Percentiles rank a stretch among this genome's conserved stretches.
These are phyloP conservation scores for Aphanomyces cochlioides DNA, from an alignment of 352 stramenopile species.

Conservation along the genomic window DNA sequence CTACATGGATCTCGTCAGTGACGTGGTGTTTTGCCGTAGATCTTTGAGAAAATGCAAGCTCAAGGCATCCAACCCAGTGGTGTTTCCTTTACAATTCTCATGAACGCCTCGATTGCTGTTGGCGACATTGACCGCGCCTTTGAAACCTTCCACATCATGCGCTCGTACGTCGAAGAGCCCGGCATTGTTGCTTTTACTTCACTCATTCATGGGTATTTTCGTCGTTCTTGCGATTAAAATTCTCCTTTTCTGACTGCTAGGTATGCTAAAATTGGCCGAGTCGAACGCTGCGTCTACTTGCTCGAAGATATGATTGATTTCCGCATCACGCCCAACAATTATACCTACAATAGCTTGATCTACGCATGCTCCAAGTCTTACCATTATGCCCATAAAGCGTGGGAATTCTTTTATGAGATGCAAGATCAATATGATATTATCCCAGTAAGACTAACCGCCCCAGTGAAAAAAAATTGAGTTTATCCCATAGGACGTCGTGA, in stretches of 20 bases:
- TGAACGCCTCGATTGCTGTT: constrained; percentile 69
- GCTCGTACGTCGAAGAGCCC: constrained; percentile 61
- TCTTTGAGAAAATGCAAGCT: constrained; percentile 83
- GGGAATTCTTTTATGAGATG: constrained; percentile 85
- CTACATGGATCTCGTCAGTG: not conserved
- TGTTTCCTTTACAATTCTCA: constrained; percentile 75
- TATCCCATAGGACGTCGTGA: constrained; percentile 42
- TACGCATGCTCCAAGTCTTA: constrained; percentile 78
- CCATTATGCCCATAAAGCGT: constrained; percentile 79
- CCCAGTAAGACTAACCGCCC: constrained; percentile 32
- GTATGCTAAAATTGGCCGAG: constrained; percentile 57
- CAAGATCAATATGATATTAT: constrained; percentile 82
- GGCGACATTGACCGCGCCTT: constrained; percentile 75
- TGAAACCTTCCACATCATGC: constrained; percentile 83
- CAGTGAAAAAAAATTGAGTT: not conserved
- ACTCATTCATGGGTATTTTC: constrained; percentile 61
- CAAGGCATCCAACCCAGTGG: constrained; percentile 56
- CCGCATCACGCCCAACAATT: constrained; percentile 56
- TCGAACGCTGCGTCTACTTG: constrained; percentile 71
- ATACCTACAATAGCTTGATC: constrained; percentile 80
- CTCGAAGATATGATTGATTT: constrained; percentile 71
- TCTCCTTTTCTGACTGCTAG: not conserved
- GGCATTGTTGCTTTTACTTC: constrained; percentile 66
- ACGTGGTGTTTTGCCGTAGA: constrained; percentile 17
- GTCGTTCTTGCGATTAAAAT: no score